Evolutionary conservation across 2,329 filamentous ascomycete genomes (phyloP).

Genomic region (Diaporthe citrichinensis): DNA sequence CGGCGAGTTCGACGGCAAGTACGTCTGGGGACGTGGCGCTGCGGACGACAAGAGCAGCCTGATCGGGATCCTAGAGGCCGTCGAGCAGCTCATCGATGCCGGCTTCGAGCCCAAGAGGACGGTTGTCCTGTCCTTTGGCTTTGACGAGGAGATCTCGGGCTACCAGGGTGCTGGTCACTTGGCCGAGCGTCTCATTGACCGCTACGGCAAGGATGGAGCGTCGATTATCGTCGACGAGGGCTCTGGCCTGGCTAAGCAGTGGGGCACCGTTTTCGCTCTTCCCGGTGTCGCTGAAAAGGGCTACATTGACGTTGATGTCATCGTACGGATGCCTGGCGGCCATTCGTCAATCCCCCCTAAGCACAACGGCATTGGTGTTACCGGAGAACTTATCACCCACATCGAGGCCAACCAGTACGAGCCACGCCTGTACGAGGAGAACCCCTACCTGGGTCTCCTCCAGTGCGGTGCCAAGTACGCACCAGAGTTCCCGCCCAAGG

Average conservation of each 20-base stretch:
- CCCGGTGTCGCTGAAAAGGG: constrained; percentile 75
- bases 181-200: constrained; percentile 58
- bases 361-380: constrained; percentile 69
- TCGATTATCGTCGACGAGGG: constrained; percentile 74
- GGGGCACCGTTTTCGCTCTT: constrained; percentile 65
- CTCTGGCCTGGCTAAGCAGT: constrained; percentile 58
- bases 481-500: constrained; percentile 59
- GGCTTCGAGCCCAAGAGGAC: constrained; percentile 68
- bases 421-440: constrained; percentile 56
- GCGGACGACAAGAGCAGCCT: constrained; percentile 74
- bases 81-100: constrained; percentile 68
- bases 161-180: constrained; percentile 64
- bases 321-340: constrained; percentile 70
- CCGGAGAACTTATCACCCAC: constrained; percentile 56
- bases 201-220: constrained; percentile 68
- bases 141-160: constrained; percentile 74
- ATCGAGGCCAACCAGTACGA: constrained; percentile 64
- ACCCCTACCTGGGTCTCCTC: constrained; percentile 56
- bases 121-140: constrained; percentile 72
- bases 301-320: constrained; percentile 69
- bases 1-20: constrained; percentile 69
- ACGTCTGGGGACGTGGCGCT: constrained; percentile 73
- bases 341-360: constrained; percentile 71
- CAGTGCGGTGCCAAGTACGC: constrained; percentile 60
- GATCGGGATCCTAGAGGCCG: constrained; percentile 68